Evolutionary conservation across 163 green algal genomes (phyloP).

Genomic region (Prototheca wickerhamii): DNA sequence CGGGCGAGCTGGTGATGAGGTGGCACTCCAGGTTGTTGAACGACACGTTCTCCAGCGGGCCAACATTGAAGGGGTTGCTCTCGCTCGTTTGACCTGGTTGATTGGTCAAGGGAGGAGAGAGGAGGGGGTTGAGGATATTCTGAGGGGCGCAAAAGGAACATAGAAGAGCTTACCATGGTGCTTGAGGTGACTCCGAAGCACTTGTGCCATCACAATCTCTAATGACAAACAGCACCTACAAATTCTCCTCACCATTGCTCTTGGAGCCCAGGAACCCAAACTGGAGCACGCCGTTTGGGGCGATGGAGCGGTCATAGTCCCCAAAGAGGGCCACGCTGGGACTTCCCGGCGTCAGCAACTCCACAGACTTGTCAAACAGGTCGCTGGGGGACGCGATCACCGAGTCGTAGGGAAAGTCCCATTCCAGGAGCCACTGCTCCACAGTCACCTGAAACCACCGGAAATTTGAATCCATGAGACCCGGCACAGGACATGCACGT

Average conservation of each 20-base stretch:
- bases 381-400: slow-evolving; percentile 16
- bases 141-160: too few relatives aligned
- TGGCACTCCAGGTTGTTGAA: slow-evolving; percentile 43
- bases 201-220: too few relatives aligned
- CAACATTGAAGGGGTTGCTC: slow-evolving; percentile 31
- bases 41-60: slow-evolving; percentile 15
- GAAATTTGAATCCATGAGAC: neutral
- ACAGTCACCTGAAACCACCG: slow-evolving; percentile 17
- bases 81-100: neutral
- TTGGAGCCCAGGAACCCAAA: slow-evolving; percentile 32
- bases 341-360: slow-evolving; percentile 7
- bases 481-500: too few relatives aligned
- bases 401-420: slow-evolving; percentile 30
- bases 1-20: slow-evolving; percentile 1
- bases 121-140: neutral
- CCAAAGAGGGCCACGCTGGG: slow-evolving; percentile 5
- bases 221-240: neutral
- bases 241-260: neutral
- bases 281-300: neutral
- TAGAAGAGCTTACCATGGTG: too few relatives aligned
- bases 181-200: too few relatives aligned
- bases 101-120: neutral
- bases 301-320: neutral
- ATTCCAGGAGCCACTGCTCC: slow-evolving; percentile 31
- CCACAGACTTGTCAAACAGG: slow-evolving; percentile 23